These are phyloP conservation scores for Tylopilus orsonianus DNA, from an alignment of 1,284 basidiomycete genomes.

Conservation along the genomic window DNA sequence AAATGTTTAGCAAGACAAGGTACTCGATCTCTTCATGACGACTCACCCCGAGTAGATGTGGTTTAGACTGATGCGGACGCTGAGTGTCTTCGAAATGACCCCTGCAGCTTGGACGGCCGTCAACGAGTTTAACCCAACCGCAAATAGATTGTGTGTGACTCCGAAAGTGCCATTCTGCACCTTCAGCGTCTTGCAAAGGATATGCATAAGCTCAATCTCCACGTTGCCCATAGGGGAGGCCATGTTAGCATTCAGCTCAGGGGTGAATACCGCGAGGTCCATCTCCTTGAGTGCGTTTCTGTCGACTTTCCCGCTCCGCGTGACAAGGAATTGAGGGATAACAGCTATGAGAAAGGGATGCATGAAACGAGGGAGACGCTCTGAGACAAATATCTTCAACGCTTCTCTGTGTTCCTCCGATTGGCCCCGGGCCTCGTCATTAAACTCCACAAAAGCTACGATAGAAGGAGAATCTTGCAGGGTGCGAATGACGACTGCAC, in stretches of 20 bases:
- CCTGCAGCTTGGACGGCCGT: constrained; percentile 35
- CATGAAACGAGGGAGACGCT: constrained; percentile 33
- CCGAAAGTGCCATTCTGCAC: constrained; percentile 25
- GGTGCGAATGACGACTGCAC: constrained; percentile 26
- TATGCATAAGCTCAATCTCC: constrained; percentile 26
- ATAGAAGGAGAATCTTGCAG: constrained; percentile 32
- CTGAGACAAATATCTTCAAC: constrained; percentile 28
- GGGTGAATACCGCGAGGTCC: constrained; percentile 25
- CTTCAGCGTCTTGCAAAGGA: constrained; percentile 27
- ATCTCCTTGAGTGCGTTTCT: constrained; percentile 30
- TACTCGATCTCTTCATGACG: neutral
- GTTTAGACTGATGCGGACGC: constrained; percentile 31
- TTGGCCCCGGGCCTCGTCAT: constrained; percentile 9
- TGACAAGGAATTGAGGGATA: constrained; percentile 26
- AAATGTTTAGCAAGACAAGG: neutral
- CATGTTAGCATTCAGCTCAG: constrained; percentile 24
- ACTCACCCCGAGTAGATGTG: constrained; percentile 31
- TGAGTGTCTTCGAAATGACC: constrained; percentile 30
- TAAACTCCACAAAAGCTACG: constrained; percentile 33
- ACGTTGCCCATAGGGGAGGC: constrained; percentile 28
- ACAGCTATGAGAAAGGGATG: constrained; percentile 30
- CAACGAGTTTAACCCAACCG: constrained; percentile 30
- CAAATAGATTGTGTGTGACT: constrained; percentile 30
- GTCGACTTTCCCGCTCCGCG: constrained; percentile 30
- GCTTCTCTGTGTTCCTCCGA: constrained; percentile 28